These are phyloP conservation scores for Populus hybrid DNA, from an alignment of 441 rosid genomes.

Conservation along the genomic window DNA sequence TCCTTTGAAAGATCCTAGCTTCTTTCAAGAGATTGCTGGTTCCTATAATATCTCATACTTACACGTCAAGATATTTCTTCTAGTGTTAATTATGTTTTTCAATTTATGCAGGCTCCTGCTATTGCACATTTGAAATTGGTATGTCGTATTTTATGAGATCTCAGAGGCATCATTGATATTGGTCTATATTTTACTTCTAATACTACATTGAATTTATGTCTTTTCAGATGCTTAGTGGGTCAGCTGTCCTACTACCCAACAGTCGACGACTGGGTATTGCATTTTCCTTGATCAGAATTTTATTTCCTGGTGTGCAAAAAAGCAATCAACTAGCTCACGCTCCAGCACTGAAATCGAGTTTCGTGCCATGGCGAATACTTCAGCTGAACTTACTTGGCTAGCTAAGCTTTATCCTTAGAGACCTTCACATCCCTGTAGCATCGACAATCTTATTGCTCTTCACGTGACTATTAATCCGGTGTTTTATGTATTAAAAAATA, in stretches of 20 bases:
- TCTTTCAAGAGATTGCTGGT: too few relatives aligned
- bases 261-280: not conserved
- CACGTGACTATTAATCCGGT: not conserved
- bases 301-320: not conserved
- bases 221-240: too few relatives aligned
- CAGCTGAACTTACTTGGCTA: not conserved
- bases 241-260: too few relatives aligned
- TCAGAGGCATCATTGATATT: too few relatives aligned
- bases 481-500: too few relatives aligned
- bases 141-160: too few relatives aligned
- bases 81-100: conserved; percentile 5
- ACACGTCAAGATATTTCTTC: not conserved
- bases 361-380: not conserved
- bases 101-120: too few relatives aligned
- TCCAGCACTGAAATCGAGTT: not conserved
- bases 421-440: not conserved
- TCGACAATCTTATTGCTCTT: not conserved
- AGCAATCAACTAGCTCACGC: not conserved
- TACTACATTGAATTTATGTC: too few relatives aligned
- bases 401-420: not conserved
- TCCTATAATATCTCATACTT: not conserved
- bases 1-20: too few relatives aligned
- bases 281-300: not conserved
- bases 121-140: not conserved
- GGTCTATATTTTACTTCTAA: too few relatives aligned